Base-by-base conservation (phyloP, 2,329 filamentous ascomycete species). In the Tolypocladium album region DNA sequence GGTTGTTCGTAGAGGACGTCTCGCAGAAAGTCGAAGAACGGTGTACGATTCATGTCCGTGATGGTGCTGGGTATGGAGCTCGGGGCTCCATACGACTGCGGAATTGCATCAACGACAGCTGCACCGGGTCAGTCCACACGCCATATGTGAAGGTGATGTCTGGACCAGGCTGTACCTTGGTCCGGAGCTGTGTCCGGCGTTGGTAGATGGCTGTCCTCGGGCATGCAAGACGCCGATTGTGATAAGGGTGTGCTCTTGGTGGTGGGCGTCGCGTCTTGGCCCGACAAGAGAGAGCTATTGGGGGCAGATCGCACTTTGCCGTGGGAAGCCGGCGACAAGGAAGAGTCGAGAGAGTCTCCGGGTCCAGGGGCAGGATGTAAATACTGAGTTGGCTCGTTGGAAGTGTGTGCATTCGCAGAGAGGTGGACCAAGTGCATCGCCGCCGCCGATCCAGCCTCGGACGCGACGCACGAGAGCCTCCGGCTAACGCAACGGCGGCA, bases 21-120 rank as follows among this genome's bases (percentile, higher is more conserved):
- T 8, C 77, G 76, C 17, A 83, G 68, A 57, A 82, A 82, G 57
- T 81, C 78, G 22, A 76, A 75, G 62, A 82, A 82, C 1, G 78
- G 76, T 20, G 75, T 66, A 31, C 71, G 71, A 36, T 69, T 65
- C 57, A 74, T 68, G 42, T 74, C 70, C 50, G 71, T 60, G 13
- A 59, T 58, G 27, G 47, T 57, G 15, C 52, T 56, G 20, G 59
- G 22, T 20, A 42, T 57, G 31, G 61, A 24, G 53, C 56, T 59
- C 22, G 22, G 56, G 31, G 45, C 50, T 53, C 60, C 57, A 36
- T 62, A 58, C 17, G 60, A 55, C 52, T 55, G 65, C 20, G 40
- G 36, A 6, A 55, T 38, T 17, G 20, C 22, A 24, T 64, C 62
- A 43, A 60, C 36, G 43, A 57, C 56, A 45, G 58, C 64, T 65